phyloP scores from a whole-genome alignment of 2,329 filamentous ascomycete genomes.

The Ophiostoma tasmaniense region DNA sequence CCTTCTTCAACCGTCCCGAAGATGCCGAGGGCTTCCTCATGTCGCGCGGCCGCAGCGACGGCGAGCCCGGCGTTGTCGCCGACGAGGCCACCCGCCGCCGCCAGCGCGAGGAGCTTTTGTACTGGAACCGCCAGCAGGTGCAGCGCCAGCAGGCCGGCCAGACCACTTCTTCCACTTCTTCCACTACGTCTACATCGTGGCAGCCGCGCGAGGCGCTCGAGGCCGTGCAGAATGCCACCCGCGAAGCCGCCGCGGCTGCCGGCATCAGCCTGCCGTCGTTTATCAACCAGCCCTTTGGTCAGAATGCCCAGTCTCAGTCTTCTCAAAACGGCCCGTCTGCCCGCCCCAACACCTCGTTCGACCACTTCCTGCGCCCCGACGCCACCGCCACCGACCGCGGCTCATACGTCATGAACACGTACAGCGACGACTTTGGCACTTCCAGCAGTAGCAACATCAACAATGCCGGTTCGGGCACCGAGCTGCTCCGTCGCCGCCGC shows the following conservation, averaged over 20 bases:
- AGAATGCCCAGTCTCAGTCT: background rate
- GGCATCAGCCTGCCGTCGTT: constrained; percentile 11
- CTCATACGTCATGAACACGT: constrained; percentile 50
- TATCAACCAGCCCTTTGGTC: background rate
- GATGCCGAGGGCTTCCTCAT: constrained; percentile 56
- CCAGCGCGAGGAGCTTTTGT: constrained; percentile 56
- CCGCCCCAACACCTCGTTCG: constrained; percentile 37
- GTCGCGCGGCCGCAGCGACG: constrained; percentile 34
- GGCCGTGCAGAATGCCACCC: constrained; percentile 16
- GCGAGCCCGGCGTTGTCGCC: constrained; percentile 46
- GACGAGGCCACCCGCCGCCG: constrained; percentile 53
- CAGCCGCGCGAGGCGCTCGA: constrained; percentile 13
- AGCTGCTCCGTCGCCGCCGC: constrained; percentile 40
- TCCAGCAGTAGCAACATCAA: constrained; percentile 20
- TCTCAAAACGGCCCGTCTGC: background rate
- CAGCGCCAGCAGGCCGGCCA: constrained; percentile 32
- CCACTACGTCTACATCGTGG: background rate
- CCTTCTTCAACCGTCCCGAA: constrained; percentile 56
- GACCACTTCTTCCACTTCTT: background rate
- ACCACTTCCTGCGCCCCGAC: constrained; percentile 50
- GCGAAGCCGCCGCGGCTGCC: constrained; percentile 17
- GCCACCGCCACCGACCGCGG: constrained; percentile 43
- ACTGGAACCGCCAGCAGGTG: constrained; percentile 52
- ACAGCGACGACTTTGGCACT: constrained; percentile 25
- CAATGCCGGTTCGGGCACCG: constrained; percentile 28